Percentiles rank a stretch among this genome's conserved stretches.
phyloP scores from a whole-genome alignment of 2,329 filamentous ascomycete species.

The Fusarium chaquense region DNA sequence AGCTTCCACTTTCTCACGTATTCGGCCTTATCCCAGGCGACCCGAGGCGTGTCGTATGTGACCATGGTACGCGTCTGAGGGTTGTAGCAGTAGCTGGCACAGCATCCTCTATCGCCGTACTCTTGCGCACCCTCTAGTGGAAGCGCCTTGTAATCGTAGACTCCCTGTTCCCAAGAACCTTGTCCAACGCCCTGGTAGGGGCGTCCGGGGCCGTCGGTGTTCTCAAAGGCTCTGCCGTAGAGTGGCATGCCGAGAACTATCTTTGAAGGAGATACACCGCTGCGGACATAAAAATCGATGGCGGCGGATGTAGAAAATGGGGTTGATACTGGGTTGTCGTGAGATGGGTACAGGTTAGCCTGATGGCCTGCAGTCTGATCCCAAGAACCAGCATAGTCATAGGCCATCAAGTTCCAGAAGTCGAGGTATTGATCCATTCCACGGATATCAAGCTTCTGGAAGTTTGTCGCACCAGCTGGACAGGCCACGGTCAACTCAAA shows the following conservation, averaged over 20 bases:
- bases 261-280: constrained; percentile 75
- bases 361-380: constrained; percentile 79
- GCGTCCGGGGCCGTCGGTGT: constrained; percentile 79
- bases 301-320: constrained; percentile 82
- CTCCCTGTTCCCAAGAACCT: constrained; percentile 85
- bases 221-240: constrained; percentile 87
- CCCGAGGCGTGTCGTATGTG: constrained; percentile 79
- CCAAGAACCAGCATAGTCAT: constrained; percentile 90
- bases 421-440: constrained; percentile 75
- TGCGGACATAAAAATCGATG: constrained; percentile 74
- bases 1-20: constrained; percentile 76
- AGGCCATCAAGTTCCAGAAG: constrained; percentile 88
- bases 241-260: constrained; percentile 92
- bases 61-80: constrained; percentile 73
- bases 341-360: constrained; percentile 78
- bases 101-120: constrained; percentile 69
- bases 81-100: constrained; percentile 85
- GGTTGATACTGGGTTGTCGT: constrained; percentile 70
- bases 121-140: constrained; percentile 76
- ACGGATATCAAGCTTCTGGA: constrained; percentile 69
- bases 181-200: constrained; percentile 78
- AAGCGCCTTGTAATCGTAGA: constrained; percentile 90
- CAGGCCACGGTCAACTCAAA: constrained; percentile 75
- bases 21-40: constrained; percentile 76
- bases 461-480: constrained; percentile 72